Conservation (phyloP, 345 rosid species). For the Kandelia obovata region DNA sequence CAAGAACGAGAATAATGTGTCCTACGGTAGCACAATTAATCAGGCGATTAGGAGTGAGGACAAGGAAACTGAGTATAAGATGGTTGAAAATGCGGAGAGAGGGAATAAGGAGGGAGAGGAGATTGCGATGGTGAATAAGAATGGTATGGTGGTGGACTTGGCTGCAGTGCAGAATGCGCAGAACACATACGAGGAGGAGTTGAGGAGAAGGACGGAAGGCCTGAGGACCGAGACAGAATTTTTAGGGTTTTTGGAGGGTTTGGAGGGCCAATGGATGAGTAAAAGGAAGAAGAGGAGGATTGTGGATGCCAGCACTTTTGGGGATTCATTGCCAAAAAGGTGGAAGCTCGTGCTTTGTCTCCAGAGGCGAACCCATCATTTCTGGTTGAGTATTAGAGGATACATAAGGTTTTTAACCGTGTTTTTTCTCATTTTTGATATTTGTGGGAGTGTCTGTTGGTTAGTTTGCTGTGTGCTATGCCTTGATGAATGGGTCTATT, state of each 20-base stretch:
- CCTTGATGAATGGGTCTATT: neutral
- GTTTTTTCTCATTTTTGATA: conserved; percentile 1
- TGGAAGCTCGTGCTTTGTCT: conserved; percentile 71
- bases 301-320: conserved; percentile 49
- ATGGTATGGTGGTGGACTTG: conserved; percentile 32
- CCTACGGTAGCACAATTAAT: conserved; percentile 2
- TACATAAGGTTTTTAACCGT: conserved; percentile 56
- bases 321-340: conserved; percentile 50
- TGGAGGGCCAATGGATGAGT: conserved; percentile 68
- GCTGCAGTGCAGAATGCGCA: conserved; percentile 29
- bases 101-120: conserved; percentile 6
- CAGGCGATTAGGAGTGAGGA: conserved; percentile 9
- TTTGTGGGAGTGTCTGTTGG: no score
- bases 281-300: conserved; percentile 59
- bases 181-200: conserved; percentile 51
- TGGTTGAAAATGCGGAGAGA: neutral
- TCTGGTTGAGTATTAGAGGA: conserved; percentile 53
- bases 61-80: neutral
- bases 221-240: conserved; percentile 42
- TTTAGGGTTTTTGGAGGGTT: conserved; percentile 44
- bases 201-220: conserved; percentile 54
- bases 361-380: conserved; percentile 38
- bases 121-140: conserved; percentile 9
- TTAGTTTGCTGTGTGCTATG: neutral
- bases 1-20: conserved; percentile 27